Evolutionary conservation across 139 green algal species (phyloP).

Genomic region (Chlamydomonas schloesseri): DNA sequence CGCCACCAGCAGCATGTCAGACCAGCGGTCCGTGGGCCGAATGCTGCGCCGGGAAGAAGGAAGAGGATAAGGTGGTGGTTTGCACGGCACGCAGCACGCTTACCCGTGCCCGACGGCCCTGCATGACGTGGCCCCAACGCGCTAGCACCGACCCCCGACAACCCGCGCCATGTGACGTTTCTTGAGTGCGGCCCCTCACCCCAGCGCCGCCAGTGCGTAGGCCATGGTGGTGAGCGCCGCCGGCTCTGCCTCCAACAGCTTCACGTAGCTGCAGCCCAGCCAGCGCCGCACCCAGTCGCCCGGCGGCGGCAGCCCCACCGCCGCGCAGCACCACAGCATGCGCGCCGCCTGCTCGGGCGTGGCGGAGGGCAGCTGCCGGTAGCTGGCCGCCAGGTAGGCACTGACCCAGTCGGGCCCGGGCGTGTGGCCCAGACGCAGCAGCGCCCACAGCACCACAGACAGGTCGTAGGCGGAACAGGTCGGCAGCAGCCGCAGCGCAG

Average conservation of each 20-base stretch:
- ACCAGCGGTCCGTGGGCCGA: background rate
- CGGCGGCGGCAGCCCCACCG: slow-evolving; percentile 12
- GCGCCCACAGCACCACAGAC: slow-evolving; percentile 6
- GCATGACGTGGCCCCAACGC: too few species aligned
- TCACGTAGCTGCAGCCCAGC: slow-evolving; percentile 9
- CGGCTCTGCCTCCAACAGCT: slow-evolving; percentile 16
- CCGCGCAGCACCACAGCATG: slow-evolving; percentile 26
- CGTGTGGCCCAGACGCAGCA: slow-evolving; percentile 3
- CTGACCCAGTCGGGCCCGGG: slow-evolving; percentile 2
- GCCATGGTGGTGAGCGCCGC: slow-evolving; percentile 5
- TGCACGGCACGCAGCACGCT: too few species aligned
- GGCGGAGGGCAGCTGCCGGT: background rate
- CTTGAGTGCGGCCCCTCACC: too few species aligned
- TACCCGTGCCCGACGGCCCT: too few species aligned
- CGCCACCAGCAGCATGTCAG: slow-evolving; percentile 9
- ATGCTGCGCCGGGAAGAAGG: background rate
- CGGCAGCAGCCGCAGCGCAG: slow-evolving; percentile 6
- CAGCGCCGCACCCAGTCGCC: slow-evolving; percentile 24
- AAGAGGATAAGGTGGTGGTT: too few species aligned
- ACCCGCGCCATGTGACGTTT: too few species aligned
- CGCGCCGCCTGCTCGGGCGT: slow-evolving; percentile 18
- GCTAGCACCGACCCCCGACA: too few species aligned
- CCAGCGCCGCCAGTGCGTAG: slow-evolving; percentile 18
- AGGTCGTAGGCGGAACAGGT: slow-evolving; percentile 13
- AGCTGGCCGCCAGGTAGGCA: slow-evolving; percentile 3